phyloP scores from a whole-genome alignment of 1,284 basidiomycete species.

The Melampsora americana region DNA sequence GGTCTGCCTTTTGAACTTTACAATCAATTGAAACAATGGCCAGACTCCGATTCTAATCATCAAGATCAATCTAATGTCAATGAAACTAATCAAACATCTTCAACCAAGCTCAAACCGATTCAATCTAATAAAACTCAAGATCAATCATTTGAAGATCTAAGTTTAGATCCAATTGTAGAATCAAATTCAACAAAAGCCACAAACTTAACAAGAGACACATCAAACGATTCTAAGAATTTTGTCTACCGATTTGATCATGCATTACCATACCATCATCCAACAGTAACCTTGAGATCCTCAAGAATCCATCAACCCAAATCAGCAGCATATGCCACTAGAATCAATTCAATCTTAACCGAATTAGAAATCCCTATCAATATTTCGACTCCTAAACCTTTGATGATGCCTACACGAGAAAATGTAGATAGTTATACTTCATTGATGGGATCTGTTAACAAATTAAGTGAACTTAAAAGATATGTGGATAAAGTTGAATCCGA shows the following conservation, averaged over 20 bases:
- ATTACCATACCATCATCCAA: slow-evolving; percentile 4
- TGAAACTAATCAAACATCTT: not conserved
- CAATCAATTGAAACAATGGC: slow-evolving; percentile 38
- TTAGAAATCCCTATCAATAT: slow-evolving; percentile 23
- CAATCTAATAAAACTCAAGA: not conserved
- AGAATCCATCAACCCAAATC: slow-evolving; percentile 34
- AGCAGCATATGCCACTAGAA: not conserved
- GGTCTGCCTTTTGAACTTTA: slow-evolving; percentile 46
- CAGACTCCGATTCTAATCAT: not conserved
- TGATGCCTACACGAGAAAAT: slow-evolving; percentile 36
- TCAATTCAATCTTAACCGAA: slow-evolving; percentile 21
- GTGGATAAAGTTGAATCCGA: slow-evolving; percentile 30
- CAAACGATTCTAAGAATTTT: slow-evolving; percentile 22
- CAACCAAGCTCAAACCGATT: not conserved
- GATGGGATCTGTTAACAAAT: slow-evolving; percentile 15
- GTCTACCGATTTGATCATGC: slow-evolving; percentile 23
- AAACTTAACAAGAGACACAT: not conserved
- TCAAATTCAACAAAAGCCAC: not conserved
- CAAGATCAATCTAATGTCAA: not conserved
- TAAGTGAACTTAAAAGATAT: too few species aligned
- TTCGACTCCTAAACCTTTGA: slow-evolving; percentile 31
- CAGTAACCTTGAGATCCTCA: slow-evolving; percentile 25
- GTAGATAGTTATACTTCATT: slow-evolving; percentile 37
- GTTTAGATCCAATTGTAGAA: not conserved
- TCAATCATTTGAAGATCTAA: slow-evolving; percentile 2